phyloP scores from a whole-genome alignment of 805 yeast genomes.

The Cyberlindnera euphorbiiphila region DNA sequence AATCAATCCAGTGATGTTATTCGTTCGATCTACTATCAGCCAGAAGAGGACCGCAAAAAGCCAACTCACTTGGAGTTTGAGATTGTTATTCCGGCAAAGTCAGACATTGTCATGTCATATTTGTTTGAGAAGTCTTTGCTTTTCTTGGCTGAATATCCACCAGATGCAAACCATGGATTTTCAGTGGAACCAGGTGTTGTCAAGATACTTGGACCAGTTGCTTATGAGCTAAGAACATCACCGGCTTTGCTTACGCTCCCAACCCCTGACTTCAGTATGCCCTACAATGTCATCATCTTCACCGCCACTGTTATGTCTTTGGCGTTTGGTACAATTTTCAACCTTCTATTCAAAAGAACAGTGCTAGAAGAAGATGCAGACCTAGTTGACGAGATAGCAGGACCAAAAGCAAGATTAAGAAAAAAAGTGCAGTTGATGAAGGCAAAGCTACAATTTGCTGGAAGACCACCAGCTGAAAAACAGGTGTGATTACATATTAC shows the following conservation, averaged over 20 bases:
- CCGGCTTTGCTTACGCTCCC: constrained; percentile 85
- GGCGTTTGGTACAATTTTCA: constrained; percentile 83
- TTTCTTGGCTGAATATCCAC: constrained; percentile 91
- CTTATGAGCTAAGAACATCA: constrained; percentile 68
- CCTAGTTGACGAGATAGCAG: constrained; percentile 16
- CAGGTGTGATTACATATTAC: neutral
- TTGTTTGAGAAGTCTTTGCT: constrained; percentile 85
- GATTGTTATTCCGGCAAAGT: constrained; percentile 59
- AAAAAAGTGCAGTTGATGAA: constrained; percentile 4
- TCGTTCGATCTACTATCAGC: constrained; percentile 55
- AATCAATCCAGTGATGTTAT: constrained; percentile 36
- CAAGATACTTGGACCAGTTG: constrained; percentile 42
- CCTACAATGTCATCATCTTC: constrained; percentile 91
- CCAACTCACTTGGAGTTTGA: constrained; percentile 80
- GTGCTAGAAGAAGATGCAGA: constrained; percentile 65
- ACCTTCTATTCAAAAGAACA: constrained; percentile 67
- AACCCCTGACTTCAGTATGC: constrained; percentile 98
- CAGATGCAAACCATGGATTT: constrained; percentile 98
- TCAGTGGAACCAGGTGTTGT: constrained; percentile 89
- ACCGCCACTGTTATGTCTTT: constrained; percentile 92
- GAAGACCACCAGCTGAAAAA: too few species aligned
- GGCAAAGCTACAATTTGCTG: too few species aligned
- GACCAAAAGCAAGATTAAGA: constrained; percentile 15
- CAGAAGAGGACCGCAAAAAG: constrained; percentile 74
- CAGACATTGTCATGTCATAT: constrained; percentile 60